Conservation (phyloP, 75 land plant species). For the Selaginella moellendorffii region DNA sequence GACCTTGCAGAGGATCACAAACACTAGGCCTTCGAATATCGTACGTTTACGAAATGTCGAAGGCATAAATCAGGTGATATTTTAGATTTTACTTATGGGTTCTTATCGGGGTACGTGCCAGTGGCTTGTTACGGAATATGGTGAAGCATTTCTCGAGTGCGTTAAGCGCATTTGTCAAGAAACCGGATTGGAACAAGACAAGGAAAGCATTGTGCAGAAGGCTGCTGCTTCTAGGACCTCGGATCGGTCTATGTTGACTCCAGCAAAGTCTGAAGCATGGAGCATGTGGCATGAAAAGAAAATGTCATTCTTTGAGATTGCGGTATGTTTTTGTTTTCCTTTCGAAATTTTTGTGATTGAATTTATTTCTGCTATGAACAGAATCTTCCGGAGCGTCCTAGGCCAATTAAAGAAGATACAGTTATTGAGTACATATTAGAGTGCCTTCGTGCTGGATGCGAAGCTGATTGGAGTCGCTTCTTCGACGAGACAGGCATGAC, state of each 20-base stretch:
- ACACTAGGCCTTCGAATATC: conserved; percentile 55
- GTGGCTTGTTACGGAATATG: conserved; percentile 47
- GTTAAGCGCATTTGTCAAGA: conserved; percentile 28
- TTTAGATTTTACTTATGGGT: not conserved
- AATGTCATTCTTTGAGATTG: conserved; percentile 43
- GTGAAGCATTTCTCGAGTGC: conserved; percentile 33
- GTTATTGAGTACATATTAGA: conserved; percentile 46
- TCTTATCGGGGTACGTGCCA: conserved; percentile 17
- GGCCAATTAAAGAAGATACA: conserved; percentile 60
- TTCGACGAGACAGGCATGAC: conserved; percentile 36
- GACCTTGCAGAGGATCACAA: conserved; percentile 53
- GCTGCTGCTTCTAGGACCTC: conserved; percentile 7
- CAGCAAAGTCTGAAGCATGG: conserved; percentile 78
- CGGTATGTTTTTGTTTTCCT: conserved; percentile 30
- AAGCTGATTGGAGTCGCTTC: conserved; percentile 49
- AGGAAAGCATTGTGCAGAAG: conserved; percentile 11
- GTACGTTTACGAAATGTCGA: conserved; percentile 67
- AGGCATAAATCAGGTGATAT: conserved; percentile 75
- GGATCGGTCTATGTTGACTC: conserved; percentile 14
- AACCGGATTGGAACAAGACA: conserved; percentile 38
- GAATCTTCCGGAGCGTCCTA: conserved; percentile 56
- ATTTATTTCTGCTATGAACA: conserved; percentile 10
- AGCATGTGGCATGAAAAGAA: conserved; percentile 62
- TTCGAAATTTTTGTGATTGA: not conserved
- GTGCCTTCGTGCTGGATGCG: conserved; percentile 42